Conservation (phyloP, 176 grass and related monocot species). For the Coix lacrymajobi region DNA sequence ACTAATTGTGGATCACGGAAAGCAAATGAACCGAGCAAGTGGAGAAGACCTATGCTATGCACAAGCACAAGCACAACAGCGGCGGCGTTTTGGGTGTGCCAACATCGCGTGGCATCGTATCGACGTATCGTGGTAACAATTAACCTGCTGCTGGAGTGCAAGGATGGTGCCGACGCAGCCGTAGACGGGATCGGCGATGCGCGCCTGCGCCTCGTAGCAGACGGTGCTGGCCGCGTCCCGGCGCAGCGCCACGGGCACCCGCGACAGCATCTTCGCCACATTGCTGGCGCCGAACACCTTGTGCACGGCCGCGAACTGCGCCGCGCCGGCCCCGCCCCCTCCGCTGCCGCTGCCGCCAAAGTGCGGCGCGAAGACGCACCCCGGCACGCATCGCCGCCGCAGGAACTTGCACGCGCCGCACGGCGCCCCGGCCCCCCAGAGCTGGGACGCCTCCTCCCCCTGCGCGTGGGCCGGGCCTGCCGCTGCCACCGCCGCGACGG, state of each 20-base stretch:
- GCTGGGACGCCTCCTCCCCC: not conserved
- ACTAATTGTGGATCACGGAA: not conserved
- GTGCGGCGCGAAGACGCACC: constrained; percentile 73
- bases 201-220: constrained; percentile 81
- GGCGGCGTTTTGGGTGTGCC: not conserved
- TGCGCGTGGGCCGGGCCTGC: not conserved
- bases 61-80: not conserved
- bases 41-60: not conserved
- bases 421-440: constrained; percentile 30
- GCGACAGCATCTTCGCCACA: constrained; percentile 69
- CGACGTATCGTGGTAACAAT: not conserved
- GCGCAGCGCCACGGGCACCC: constrained; percentile 44
- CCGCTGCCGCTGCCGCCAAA: constrained; percentile 29
- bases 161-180: constrained; percentile 77
- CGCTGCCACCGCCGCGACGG: not conserved
- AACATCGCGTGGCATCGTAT: not conserved
- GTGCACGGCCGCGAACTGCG: constrained; percentile 72
- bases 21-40: not conserved
- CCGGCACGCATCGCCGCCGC: constrained; percentile 65
- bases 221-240: constrained; percentile 55
- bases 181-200: constrained; percentile 75
- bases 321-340: constrained; percentile 27
- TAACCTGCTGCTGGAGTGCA: constrained; percentile 69
- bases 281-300: constrained; percentile 84
- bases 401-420: constrained; percentile 96